Evolutionary conservation across 2,329 filamentous ascomycete species (phyloP).

Genomic region (Xylaria sp.): DNA sequence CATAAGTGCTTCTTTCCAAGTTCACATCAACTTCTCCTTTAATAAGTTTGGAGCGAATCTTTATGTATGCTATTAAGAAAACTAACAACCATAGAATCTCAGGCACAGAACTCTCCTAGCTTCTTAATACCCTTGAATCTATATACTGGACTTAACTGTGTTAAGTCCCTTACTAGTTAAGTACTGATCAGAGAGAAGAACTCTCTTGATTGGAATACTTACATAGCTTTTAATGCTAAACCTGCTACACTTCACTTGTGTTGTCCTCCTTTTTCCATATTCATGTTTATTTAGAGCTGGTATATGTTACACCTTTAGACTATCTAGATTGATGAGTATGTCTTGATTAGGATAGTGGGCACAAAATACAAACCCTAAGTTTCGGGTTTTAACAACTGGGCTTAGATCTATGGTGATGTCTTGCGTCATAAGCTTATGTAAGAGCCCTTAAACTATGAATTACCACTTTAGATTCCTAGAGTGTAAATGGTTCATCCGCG

Average conservation of each 20-base stretch:
- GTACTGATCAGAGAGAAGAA: no score
- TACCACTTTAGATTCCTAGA: not conserved
- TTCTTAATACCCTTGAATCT: no score
- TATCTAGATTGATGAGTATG: not conserved
- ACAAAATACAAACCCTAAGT: not conserved
- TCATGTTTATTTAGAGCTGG: not conserved
- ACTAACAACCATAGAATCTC: no score
- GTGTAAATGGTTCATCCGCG: slow-evolving; percentile 17
- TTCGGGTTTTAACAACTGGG: no score
- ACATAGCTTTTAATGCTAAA: no score
- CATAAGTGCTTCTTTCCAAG: not conserved
- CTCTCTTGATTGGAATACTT: no score
- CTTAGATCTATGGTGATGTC: not conserved
- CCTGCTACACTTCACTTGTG: not conserved
- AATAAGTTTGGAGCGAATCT: no score
- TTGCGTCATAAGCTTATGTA: slow-evolving; percentile 34
- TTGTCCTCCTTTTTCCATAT: not conserved
- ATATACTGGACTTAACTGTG: no score
- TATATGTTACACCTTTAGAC: not conserved
- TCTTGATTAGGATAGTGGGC: not conserved
- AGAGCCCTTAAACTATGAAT: not conserved
- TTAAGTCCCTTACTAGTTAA: no score
- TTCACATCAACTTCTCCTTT: no score
- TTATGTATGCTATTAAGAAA: no score
- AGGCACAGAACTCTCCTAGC: no score